phyloP scores from a whole-genome alignment of 2,329 filamentous ascomycete species.

The Geoglossum cookeanum region DNA sequence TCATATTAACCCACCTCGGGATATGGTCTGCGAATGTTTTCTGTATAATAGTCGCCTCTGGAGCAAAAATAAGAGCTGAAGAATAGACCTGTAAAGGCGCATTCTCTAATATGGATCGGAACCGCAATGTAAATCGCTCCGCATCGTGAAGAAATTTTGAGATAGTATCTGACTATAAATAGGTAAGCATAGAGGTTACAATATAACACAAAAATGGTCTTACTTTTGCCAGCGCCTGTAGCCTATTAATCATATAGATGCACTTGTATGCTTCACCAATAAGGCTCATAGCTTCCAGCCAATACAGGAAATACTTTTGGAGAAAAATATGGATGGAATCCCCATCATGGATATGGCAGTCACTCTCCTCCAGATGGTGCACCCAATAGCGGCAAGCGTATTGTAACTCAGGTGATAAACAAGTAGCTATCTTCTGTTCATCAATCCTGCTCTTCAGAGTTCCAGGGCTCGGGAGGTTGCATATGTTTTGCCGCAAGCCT shows the following conservation, averaged over 20 bases:
- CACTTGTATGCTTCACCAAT: slow-evolving; percentile 13
- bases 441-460: slow-evolving; percentile 12
- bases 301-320: slow-evolving; percentile 23
- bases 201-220: not conserved
- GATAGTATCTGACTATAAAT: not conserved
- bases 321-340: slow-evolving; percentile 20
- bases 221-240: not conserved
- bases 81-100: slow-evolving; percentile 19
- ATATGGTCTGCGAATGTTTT: slow-evolving; percentile 5
- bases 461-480: slow-evolving; percentile 14
- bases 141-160: slow-evolving; percentile 14
- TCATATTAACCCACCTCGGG: slow-evolving; percentile 7
- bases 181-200: slow-evolving; percentile 1
- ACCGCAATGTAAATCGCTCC: slow-evolving; percentile 14
- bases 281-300: too few species aligned
- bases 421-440: slow-evolving; percentile 10
- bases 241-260: slow-evolving; percentile 10
- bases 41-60: too few species aligned
- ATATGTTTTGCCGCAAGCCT: slow-evolving; percentile 21
- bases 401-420: too few species aligned
- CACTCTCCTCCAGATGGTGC: slow-evolving; percentile 18
- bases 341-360: slow-evolving; percentile 13
- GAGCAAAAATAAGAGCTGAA: too few species aligned
- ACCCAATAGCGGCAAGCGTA: too few species aligned
- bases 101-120: slow-evolving; percentile 13